Evolutionary conservation across 768 basidiomycete genomes (phyloP).

Genomic region (Lactarius hengduanensis): DNA sequence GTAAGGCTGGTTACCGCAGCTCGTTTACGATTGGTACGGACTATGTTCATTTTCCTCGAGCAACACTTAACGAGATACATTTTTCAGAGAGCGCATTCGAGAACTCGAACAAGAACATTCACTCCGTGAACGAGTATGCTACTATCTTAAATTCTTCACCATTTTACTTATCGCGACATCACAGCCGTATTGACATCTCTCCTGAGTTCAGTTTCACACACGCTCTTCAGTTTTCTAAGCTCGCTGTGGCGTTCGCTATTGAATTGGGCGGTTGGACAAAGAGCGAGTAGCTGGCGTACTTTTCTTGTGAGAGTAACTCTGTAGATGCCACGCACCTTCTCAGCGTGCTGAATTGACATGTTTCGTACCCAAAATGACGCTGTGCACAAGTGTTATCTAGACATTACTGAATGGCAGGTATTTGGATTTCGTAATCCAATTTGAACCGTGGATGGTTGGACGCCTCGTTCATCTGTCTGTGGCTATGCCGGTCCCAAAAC

Average conservation of each 20-base stretch:
- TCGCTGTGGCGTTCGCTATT: slow-evolving; percentile 50
- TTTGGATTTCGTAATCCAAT: background rate
- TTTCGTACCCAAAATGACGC: background rate
- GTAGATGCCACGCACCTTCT: background rate
- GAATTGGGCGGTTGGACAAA: slow-evolving; percentile 49
- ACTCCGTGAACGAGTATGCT: slow-evolving; percentile 77
- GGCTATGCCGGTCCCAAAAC: background rate
- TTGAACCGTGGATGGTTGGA: no score
- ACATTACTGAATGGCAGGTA: background rate
- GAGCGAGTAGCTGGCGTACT: slow-evolving; percentile 25
- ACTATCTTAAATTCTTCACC: slow-evolving; percentile 11
- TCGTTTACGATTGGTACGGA: slow-evolving; percentile 76
- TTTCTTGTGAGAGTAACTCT: background rate
- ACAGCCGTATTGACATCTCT: slow-evolving; percentile 79
- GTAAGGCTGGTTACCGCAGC: slow-evolving; percentile 80
- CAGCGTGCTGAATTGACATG: background rate
- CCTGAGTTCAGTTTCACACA: slow-evolving; percentile 88
- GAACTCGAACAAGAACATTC: slow-evolving; percentile 82
- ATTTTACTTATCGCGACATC: slow-evolving; percentile 26
- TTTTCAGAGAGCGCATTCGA: slow-evolving; percentile 61
- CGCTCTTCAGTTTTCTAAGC: slow-evolving; percentile 69
- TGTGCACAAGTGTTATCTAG: background rate
- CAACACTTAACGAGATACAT: slow-evolving; percentile 19
- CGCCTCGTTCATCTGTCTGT: background rate
- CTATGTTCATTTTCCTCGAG: slow-evolving; percentile 3